Conservation (phyloP, 202 grass and related monocot species). For the Panicum virgatum region DNA sequence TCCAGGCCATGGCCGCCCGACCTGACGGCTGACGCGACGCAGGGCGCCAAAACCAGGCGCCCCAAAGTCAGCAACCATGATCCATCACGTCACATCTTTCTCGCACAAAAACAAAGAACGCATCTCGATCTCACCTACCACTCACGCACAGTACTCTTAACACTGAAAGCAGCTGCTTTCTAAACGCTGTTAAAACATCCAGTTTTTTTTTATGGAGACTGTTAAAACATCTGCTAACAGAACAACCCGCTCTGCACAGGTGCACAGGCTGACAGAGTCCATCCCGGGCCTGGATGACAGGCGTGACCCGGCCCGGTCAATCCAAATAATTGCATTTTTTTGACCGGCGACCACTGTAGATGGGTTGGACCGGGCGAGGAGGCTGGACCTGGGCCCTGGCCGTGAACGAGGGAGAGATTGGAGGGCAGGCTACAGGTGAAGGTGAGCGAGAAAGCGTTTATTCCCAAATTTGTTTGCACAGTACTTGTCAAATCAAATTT, state of each 20-base stretch:
- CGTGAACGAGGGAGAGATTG: too few relatives aligned
- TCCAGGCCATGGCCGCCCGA: not conserved
- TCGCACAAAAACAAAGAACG: not conserved
- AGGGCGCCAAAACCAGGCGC: not conserved
- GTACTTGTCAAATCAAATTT: too few relatives aligned
- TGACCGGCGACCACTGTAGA: slow-evolving; percentile 41
- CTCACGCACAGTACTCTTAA: not conserved
- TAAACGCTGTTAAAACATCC: not conserved
- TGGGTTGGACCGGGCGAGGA: slow-evolving; percentile 12
- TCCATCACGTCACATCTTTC: slow-evolving; percentile 37
- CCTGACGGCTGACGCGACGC: slow-evolving; percentile 21
- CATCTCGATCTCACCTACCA: not conserved
- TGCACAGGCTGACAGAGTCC: not conserved
- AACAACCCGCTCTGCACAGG: not conserved
- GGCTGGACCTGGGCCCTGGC: not conserved
- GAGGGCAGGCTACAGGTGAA: too few relatives aligned
- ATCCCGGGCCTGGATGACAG: not conserved
- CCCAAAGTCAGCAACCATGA: slow-evolving; percentile 29
- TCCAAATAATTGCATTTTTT: slow-evolving; percentile 46
- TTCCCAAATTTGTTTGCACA: too few relatives aligned
- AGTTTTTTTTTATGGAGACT: too few relatives aligned
- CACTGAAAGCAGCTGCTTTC: not conserved
- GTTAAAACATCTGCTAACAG: not conserved
- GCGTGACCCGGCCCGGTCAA: not conserved
- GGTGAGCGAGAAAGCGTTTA: too few relatives aligned